Percentiles rank a stretch among this genome's conserved stretches.
Evolutionary conservation across 805 yeast species (phyloP).

Genomic region (Wickerhamiella vanderwaltii): DNA sequence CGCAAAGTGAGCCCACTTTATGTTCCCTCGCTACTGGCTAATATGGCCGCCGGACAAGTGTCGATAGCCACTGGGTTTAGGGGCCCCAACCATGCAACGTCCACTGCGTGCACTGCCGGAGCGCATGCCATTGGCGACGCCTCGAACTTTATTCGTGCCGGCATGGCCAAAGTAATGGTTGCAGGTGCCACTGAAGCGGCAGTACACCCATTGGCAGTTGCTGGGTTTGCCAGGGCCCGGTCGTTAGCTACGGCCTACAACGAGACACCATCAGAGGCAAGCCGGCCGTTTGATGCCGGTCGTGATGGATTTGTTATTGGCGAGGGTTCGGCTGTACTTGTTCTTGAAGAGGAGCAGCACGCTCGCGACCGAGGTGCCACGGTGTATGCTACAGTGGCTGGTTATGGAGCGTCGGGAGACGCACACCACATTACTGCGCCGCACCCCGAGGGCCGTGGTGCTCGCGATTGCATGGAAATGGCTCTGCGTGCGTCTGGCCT

Average conservation of each 20-base stretch:
- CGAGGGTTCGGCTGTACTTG: slow-evolving; percentile 80
- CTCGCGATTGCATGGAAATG: slow-evolving; percentile 64
- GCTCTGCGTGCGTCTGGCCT: slow-evolving; percentile 47
- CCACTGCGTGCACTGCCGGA: slow-evolving; percentile 98
- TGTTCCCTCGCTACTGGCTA: slow-evolving; percentile 69
- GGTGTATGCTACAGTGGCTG: slow-evolving; percentile 69
- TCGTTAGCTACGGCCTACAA: slow-evolving; percentile 56
- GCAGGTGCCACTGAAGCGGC: slow-evolving; percentile 93
- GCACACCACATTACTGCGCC: slow-evolving; percentile 93
- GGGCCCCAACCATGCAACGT: slow-evolving; percentile 80
- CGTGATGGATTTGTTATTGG: slow-evolving; percentile 85
- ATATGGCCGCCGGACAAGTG: slow-evolving; percentile 91
- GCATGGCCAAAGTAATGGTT: slow-evolving; percentile 73
- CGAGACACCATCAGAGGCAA: slow-evolving; percentile 51
- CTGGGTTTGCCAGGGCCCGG: slow-evolving; percentile 85
- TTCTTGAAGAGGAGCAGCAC: slow-evolving; percentile 66
- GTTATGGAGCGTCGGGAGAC: slow-evolving; percentile 88
- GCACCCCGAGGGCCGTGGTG: slow-evolving; percentile 69
- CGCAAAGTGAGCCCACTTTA: slow-evolving; percentile 72
- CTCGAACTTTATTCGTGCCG: slow-evolving; percentile 59
- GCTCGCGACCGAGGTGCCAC: slow-evolving; percentile 52
- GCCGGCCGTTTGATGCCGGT: slow-evolving; percentile 73
- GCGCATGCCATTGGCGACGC: slow-evolving; percentile 92
- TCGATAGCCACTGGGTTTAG: slow-evolving; percentile 62
- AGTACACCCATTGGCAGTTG: slow-evolving; percentile 72